Percentiles rank a stretch among this genome's conserved stretches.
These are phyloP conservation scores for Amanita fuliginea DNA, from an alignment of 768 basidiomycete genomes.

Conservation along the genomic window DNA sequence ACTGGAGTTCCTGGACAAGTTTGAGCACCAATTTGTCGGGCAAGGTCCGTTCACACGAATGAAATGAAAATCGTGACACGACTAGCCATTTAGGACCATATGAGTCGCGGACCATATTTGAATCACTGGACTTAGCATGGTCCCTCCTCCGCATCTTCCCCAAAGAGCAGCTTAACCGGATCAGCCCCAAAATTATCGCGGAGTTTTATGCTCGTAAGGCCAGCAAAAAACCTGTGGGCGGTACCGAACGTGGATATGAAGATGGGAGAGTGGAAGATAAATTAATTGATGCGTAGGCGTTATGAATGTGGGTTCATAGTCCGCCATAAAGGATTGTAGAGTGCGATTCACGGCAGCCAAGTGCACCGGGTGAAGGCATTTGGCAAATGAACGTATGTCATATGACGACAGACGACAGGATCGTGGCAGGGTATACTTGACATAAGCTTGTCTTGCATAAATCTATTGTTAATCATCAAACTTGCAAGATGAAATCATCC, in stretches of 20 bases:
- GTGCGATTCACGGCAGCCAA: not conserved
- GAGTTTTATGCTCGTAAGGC: constrained; percentile 89
- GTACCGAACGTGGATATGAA: constrained; percentile 33
- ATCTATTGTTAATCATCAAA: not conserved
- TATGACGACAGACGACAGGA: not conserved
- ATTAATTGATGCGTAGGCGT: constrained; percentile 50
- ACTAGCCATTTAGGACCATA: constrained; percentile 53
- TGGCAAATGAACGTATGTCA: not conserved
- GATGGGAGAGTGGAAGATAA: constrained; percentile 32
- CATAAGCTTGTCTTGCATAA: constrained; percentile 3
- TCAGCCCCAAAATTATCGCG: constrained; percentile 91
- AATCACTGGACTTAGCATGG: constrained; percentile 97
- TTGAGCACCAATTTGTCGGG: constrained; percentile 94
- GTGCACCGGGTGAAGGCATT: not conserved
- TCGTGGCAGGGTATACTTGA: not conserved
- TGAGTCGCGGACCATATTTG: constrained; percentile 93
- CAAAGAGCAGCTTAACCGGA: constrained; percentile 95
- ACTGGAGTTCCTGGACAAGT: constrained; percentile 94
- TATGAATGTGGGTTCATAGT: not conserved
- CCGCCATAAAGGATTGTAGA: not conserved
- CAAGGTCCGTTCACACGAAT: constrained; percentile 52
- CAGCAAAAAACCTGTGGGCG: constrained; percentile 48
- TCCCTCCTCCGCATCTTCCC: constrained; percentile 95
- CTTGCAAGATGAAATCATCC: not conserved
- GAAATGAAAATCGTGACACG: constrained; percentile 5